A percentile compares a stretch with the other conserved stretches of the same genome.
Evolutionary conservation across 139 green algal species (phyloP).

Genomic region (Chlamydomonas sp.): DNA sequence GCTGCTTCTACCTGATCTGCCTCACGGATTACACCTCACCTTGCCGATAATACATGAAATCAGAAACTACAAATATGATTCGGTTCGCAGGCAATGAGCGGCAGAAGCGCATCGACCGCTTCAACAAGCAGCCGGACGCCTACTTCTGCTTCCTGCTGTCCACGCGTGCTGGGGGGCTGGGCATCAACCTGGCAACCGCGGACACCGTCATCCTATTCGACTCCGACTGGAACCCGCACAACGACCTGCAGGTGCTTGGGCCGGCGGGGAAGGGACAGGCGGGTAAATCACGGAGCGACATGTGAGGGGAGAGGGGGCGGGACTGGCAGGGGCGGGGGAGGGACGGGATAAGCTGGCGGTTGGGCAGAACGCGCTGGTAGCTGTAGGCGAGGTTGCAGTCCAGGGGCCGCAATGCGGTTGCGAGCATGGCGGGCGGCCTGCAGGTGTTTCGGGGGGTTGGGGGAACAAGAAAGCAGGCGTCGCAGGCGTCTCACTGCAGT

Average conservation of each 20-base stretch:
- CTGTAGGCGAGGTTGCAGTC: no score
- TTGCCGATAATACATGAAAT: not conserved
- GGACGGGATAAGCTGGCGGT: no score
- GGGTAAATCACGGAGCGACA: no score
- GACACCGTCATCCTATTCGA: constrained; percentile 94
- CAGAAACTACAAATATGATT: not conserved
- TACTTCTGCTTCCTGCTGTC: constrained; percentile 82
- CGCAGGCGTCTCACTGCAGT: no score
- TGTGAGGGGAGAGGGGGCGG: no score
- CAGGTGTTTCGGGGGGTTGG: not conserved
- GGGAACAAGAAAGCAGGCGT: no score
- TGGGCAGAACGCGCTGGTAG: no score
- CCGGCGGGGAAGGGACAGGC: no score
- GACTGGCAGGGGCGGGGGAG: no score
- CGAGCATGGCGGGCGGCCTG: not conserved
- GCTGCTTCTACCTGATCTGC: not conserved
- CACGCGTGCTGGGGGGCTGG: constrained; percentile 79
- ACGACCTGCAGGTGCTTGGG: constrained; percentile 73
- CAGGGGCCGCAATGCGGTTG: no score
- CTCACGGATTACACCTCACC: not conserved
- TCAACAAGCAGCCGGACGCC: constrained; percentile 68
- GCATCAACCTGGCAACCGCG: constrained; percentile 92
- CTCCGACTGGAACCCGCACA: constrained; percentile 81
- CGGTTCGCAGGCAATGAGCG: constrained; percentile 55
- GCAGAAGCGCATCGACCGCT: constrained; percentile 81